Evolutionary conservation across 1,284 basidiomycete genomes (phyloP).

Genomic region (Golubevia sp.): DNA sequence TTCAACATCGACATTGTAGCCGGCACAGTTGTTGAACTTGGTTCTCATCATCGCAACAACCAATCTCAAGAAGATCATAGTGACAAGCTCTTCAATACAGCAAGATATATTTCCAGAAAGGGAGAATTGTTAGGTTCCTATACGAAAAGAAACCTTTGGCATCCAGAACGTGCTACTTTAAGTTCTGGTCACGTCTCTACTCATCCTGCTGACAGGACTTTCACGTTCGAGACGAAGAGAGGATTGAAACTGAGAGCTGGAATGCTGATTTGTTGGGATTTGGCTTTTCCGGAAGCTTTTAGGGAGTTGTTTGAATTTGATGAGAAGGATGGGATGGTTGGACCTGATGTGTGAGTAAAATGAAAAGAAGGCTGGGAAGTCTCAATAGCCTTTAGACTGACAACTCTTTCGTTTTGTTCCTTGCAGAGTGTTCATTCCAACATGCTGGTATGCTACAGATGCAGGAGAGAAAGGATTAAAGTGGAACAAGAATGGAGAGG

Average conservation of each 20-base stretch:
- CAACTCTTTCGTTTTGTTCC: too few relatives aligned
- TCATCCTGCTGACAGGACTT: conserved; percentile 8
- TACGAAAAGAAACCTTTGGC: conserved; percentile 57
- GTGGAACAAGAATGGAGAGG: conserved; percentile 42
- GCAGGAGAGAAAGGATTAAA: conserved; percentile 36
- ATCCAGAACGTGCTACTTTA: conserved; percentile 33
- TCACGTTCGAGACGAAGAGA: conserved; percentile 42
- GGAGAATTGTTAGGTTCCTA: conserved; percentile 41
- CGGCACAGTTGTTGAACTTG: conserved; percentile 50
- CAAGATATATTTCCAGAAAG: conserved; percentile 40
- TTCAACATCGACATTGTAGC: conserved; percentile 52
- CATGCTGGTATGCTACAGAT: conserved; percentile 57
- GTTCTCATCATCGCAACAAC: conserved; percentile 16
- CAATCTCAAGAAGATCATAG: conserved; percentile 7
- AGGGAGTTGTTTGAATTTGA: conserved; percentile 20
- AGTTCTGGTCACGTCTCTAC: too few relatives aligned
- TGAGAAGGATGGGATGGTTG: conserved; percentile 13
- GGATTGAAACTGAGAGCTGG: conserved; percentile 32
- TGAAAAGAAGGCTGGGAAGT: too few relatives aligned
- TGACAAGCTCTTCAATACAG: conserved; percentile 45
- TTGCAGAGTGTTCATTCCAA: conserved; percentile 42
- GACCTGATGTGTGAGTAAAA: conserved; percentile 36
- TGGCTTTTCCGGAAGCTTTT: conserved; percentile 48
- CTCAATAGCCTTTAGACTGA: too few relatives aligned
- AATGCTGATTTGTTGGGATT: conserved; percentile 57